Evolutionary conservation across 2,329 filamentous ascomycete species (phyloP), one percentile per base, ranked within the genome.

Genomic region (Penicillium sp.): DNA sequence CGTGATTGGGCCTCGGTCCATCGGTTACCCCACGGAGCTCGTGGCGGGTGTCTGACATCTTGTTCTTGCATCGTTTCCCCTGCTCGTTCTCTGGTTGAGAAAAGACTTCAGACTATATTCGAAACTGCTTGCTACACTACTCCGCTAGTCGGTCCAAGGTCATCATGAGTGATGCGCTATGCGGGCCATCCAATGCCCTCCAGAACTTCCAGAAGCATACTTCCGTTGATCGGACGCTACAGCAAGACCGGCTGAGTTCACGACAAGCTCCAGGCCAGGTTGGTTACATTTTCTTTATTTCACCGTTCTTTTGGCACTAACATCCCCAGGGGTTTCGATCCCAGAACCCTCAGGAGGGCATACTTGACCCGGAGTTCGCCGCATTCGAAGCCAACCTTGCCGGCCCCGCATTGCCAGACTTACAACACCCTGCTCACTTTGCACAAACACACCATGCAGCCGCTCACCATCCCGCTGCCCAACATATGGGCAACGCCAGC

Each of bases 171-270:
- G 86, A 89, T 66, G 80, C 83, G 63, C 77, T 90, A 52, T 92
- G 89, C 70, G 88, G 89, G 55, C 88, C 89, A 16, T 89, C 89
- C 11, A 91, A 89, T 73, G 82, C 88, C 59, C 82, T 90, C 49
- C 89, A 91, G 72, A 87, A 83, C 67, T 85, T 92, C 69, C 83
- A 88, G 65, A 86, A 88, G 65, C 88, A 91, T 71, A 77, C 84
- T 10, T 81, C 86, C 46, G 81, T 84, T 58, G 88, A 92, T 69
- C 81, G 87, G 51, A 86, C 86, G 9, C 78, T 89, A 46, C 88
- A 92, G 68, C 89, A 91, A 71, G 89, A 92, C 72, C 86, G 87
- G 48, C 66, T 89, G 44, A 73, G 79, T 34, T 76, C 80, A 9
- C 80, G 82, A 56, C 78, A 81, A 51, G 75, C 81, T 49, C 78